Conservation (phyloP, 2,329 filamentous ascomycete genomes). For the Endoconidiophora laricicola region DNA sequence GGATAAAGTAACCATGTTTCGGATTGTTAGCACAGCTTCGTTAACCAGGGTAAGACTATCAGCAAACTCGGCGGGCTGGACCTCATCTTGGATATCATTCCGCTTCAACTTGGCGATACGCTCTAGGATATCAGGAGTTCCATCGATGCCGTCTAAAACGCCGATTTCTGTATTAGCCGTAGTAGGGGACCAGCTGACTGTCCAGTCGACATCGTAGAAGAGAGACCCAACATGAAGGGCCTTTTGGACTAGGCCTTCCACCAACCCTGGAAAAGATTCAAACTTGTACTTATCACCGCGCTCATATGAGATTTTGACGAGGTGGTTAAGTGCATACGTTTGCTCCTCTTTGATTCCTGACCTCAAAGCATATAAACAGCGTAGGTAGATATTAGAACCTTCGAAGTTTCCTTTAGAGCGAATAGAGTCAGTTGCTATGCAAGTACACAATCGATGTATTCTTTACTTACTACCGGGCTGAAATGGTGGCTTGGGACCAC, state of each 20-base stretch:
- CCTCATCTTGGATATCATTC: constrained; percentile 45
- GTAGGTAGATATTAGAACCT: constrained; percentile 79
- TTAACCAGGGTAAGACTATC: constrained; percentile 61
- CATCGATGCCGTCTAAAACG: constrained; percentile 27
- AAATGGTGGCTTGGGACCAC: constrained; percentile 28
- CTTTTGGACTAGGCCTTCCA: constrained; percentile 76
- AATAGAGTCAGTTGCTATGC: constrained; percentile 11
- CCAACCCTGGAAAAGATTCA: constrained; percentile 74
- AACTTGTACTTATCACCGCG: constrained; percentile 92
- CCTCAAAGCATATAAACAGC: constrained; percentile 68
- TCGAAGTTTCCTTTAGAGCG: constrained; percentile 37
- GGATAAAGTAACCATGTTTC: constrained; percentile 88
- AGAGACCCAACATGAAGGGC: constrained; percentile 60
- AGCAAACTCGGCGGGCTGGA: constrained; percentile 55
- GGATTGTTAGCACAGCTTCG: constrained; percentile 72
- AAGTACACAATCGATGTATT: background rate
- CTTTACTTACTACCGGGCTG: constrained; percentile 44
- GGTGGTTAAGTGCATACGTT: constrained; percentile 79
- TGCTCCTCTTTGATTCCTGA: constrained; percentile 69
- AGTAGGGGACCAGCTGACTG: constrained; percentile 48
- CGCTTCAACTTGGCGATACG: constrained; percentile 48
- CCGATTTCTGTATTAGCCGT: constrained; percentile 32
- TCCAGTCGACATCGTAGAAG: constrained; percentile 73
- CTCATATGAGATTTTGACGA: constrained; percentile 91
- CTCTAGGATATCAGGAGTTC: constrained; percentile 41